Conservation (phyloP, 2,329 filamentous ascomycete genomes). For the Trichoderma atroviride region DNA sequence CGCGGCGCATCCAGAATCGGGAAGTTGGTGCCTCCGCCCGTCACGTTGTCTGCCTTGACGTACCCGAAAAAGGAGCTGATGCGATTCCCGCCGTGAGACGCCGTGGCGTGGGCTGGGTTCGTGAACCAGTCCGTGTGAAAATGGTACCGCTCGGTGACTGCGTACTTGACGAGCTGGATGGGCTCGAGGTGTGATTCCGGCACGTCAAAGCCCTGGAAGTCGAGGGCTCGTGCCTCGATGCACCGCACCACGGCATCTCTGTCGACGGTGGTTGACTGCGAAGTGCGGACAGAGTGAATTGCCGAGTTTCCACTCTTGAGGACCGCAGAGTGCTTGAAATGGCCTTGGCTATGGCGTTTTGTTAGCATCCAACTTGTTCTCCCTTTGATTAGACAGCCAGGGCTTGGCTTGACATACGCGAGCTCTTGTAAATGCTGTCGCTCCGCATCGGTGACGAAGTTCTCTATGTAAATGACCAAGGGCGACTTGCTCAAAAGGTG, state of each 20-base stretch:
- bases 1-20: constrained; percentile 45
- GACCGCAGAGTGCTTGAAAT: constrained; percentile 49
- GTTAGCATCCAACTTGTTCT: not conserved
- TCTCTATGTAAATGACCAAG: constrained; percentile 52
- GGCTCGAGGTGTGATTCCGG: constrained; percentile 47
- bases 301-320: constrained; percentile 41
- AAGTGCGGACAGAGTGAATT: constrained; percentile 46
- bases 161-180: constrained; percentile 53
- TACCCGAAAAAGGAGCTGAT: constrained; percentile 53
- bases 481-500: constrained; percentile 52
- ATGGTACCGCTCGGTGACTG: constrained; percentile 48
- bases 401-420: constrained; percentile 40
- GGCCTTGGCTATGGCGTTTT: constrained; percentile 40
- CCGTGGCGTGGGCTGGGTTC: constrained; percentile 42
- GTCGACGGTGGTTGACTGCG: constrained; percentile 48
- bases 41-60: constrained; percentile 46
- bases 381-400: constrained; percentile 13
- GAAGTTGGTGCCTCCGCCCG: constrained; percentile 54
- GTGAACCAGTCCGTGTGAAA: constrained; percentile 57
- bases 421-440: constrained; percentile 46
- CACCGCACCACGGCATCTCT: constrained; percentile 48
- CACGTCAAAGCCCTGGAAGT: constrained; percentile 49
- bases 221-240: constrained; percentile 50
- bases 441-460: constrained; percentile 50
- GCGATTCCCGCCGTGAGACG: constrained; percentile 48